Evolutionary conservation across 768 basidiomycete genomes (phyloP).

Genomic region (Serendipita sp.): DNA sequence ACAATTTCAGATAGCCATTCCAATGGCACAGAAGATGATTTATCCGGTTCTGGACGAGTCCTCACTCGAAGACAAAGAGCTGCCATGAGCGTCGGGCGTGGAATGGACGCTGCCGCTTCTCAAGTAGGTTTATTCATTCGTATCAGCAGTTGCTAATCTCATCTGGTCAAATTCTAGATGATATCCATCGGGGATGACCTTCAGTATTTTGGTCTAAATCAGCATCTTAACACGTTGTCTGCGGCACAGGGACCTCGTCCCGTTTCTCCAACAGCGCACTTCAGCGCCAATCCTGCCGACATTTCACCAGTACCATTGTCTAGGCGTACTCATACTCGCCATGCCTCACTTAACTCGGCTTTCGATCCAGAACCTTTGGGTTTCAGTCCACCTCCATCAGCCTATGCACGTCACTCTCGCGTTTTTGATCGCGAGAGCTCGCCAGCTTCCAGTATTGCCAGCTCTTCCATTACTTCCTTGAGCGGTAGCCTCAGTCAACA

Average conservation of each 20-base stretch:
- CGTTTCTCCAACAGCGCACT: not conserved
- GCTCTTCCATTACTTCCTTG: not conserved
- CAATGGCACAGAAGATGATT: not conserved
- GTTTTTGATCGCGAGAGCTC: not conserved
- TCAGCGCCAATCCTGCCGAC: not conserved
- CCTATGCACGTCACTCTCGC: not conserved
- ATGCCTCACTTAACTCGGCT: not conserved
- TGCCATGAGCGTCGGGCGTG: not conserved
- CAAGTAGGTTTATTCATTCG: not conserved
- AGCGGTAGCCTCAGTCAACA: not conserved
- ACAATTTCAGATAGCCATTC: not conserved
- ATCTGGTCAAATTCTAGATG: not conserved
- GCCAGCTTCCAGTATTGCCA: not conserved
- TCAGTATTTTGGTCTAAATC: not conserved
- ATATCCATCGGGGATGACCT: not conserved
- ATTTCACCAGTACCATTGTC: not conserved
- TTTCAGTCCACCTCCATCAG: not conserved
- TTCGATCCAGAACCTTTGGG: not conserved
- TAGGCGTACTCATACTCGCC: not conserved
- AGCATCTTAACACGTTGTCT: not conserved
- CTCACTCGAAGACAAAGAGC: not conserved
- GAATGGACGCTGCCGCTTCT: not conserved
- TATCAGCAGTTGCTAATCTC: not conserved
- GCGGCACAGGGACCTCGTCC: not conserved
- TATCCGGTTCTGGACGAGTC: not conserved